A percentile compares a stretch with the other conserved stretches of the same genome.
phyloP scores from a whole-genome alignment of 2,329 filamentous ascomycete genomes.

The Gnomoniopsis sp. region DNA sequence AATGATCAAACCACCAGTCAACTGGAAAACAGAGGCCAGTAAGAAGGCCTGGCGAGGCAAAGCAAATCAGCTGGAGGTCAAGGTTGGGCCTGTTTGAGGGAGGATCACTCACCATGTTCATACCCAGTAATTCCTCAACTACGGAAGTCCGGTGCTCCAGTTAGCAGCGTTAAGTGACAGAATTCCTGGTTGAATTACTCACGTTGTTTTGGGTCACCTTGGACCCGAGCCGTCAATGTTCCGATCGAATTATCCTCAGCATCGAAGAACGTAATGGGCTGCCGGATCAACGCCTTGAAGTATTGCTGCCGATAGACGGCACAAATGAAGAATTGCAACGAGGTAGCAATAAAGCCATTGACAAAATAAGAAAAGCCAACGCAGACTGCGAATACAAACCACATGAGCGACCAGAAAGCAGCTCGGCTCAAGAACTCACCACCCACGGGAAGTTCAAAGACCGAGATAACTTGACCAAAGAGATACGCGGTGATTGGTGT shows the following conservation, averaged over 20 bases:
- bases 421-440: slow-evolving; percentile 34
- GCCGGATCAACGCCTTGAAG: slow-evolving; percentile 56
- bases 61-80: not conserved
- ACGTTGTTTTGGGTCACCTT: slow-evolving; percentile 52
- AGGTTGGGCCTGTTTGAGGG: not conserved
- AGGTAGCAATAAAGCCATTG: slow-evolving; percentile 41
- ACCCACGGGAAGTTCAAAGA: slow-evolving; percentile 40
- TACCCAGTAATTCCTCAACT: slow-evolving; percentile 59
- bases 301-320: slow-evolving; percentile 58
- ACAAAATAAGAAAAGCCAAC: slow-evolving; percentile 37
- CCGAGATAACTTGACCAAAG: slow-evolving; percentile 50
- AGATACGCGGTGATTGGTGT: slow-evolving; percentile 28
- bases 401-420: slow-evolving; percentile 66
- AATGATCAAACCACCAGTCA: slow-evolving; percentile 63
- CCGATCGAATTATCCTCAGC: slow-evolving; percentile 57
- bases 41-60: slow-evolving; percentile 39
- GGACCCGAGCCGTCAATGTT: slow-evolving; percentile 54
- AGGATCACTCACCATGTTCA: slow-evolving; percentile 46
- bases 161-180: not conserved
- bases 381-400: slow-evolving; percentile 33
- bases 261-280: slow-evolving; percentile 60
- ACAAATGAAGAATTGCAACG: slow-evolving; percentile 44
- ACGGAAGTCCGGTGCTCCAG: not conserved
- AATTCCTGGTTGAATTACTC: not conserved
- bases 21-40: slow-evolving; percentile 60